Conservation (phyloP, 768 basidiomycete species). For the Suillus americanus region DNA sequence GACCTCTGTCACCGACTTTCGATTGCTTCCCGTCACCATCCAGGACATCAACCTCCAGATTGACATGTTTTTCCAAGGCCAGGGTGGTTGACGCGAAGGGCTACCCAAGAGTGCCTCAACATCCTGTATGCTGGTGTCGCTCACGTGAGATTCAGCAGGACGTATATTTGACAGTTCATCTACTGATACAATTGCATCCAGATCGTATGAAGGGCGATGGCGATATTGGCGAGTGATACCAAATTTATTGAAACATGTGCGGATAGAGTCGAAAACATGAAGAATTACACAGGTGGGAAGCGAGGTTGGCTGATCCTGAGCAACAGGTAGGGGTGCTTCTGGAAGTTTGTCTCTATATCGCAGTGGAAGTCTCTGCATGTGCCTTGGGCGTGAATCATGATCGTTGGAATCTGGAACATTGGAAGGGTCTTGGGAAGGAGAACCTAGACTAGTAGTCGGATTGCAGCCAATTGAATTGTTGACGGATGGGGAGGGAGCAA, state of each 20-base stretch:
- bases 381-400: background rate
- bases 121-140: background rate
- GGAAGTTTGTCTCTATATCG: background rate
- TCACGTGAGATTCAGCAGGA: no score
- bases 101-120: background rate
- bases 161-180: background rate
- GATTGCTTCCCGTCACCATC: background rate
- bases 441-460: background rate
- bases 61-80: constrained; percentile 13
- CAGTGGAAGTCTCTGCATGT: background rate
- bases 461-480: background rate
- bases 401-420: background rate
- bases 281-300: background rate
- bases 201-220: background rate
- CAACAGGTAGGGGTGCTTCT: background rate
- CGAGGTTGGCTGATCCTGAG: background rate
- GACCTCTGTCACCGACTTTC: constrained; percentile 6
- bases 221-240: background rate
- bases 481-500: no score
- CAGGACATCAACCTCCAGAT: constrained; percentile 10
- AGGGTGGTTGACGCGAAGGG: background rate
- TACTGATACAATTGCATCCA: background rate
- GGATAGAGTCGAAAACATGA: background rate
- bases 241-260: background rate
- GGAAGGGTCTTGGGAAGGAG: background rate